A percentile compares a stretch with the other conserved stretches of the same genome.
Conservation (phyloP, 805 yeast genomes). For the Millerago galiae region DNA sequence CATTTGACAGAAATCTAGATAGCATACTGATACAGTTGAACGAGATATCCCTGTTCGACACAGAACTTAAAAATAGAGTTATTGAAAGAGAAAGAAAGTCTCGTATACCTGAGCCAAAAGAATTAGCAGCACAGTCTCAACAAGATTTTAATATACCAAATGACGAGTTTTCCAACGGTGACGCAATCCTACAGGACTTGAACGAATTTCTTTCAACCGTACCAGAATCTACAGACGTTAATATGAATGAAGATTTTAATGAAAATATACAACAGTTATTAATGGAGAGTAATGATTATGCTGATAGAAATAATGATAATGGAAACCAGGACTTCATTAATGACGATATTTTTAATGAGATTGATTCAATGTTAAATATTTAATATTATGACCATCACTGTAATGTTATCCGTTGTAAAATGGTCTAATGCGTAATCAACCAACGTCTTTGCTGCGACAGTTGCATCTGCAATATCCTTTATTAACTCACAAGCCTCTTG, state of each 20-base stretch:
- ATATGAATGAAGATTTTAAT: slow-evolving; percentile 18
- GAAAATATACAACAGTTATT: slow-evolving; percentile 20
- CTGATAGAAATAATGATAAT: slow-evolving; percentile 3
- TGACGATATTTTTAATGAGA: slow-evolving; percentile 19
- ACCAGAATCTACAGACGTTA: slow-evolving; percentile 27
- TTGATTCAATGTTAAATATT: slow-evolving; percentile 21
- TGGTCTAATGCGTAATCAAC: slow-evolving; percentile 70
- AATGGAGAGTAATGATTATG: slow-evolving; percentile 14
- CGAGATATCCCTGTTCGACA: slow-evolving; percentile 16
- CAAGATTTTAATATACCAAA: not conserved
- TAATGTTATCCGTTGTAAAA: slow-evolving; percentile 84
- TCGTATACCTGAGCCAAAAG: slow-evolving; percentile 6
- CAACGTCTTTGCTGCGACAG: slow-evolving; percentile 58
- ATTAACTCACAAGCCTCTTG: slow-evolving; percentile 75
- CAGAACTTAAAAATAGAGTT: slow-evolving; percentile 13
- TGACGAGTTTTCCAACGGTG: slow-evolving; percentile 11
- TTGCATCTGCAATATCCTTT: slow-evolving; percentile 47
- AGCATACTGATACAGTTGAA: slow-evolving; percentile 19
- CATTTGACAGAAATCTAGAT: slow-evolving; percentile 18
- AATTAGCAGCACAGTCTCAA: slow-evolving; percentile 1
- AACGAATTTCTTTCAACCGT: slow-evolving; percentile 23
- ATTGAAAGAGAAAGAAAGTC: slow-evolving; percentile 11
- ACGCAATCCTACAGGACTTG: slow-evolving; percentile 22
- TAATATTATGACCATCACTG: slow-evolving; percentile 74
- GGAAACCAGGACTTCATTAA: slow-evolving; percentile 12